Percentiles rank a stretch among this genome's conserved stretches.
phyloP scores from a whole-genome alignment of 202 grass and related monocot genomes.

The Zizania palustris region DNA sequence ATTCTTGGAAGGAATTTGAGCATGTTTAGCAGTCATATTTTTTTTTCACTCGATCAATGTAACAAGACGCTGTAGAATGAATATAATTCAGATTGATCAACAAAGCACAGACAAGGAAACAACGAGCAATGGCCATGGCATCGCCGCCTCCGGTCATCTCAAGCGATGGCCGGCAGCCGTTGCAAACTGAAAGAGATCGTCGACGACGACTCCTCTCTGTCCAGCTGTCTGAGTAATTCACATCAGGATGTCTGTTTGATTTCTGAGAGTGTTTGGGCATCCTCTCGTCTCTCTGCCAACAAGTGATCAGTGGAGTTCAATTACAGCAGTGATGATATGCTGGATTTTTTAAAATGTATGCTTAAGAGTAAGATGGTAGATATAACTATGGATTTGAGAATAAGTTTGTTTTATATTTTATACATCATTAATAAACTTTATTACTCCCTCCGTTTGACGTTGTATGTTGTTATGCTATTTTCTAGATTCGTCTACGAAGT shows the following conservation, averaged over 20 bases:
- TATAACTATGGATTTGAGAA: too few species aligned
- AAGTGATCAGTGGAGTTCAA: background rate
- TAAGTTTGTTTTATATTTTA: too few species aligned
- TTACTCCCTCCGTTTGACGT: too few species aligned
- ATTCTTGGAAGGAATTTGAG: background rate
- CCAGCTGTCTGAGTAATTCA: conserved; percentile 28
- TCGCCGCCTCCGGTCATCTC: conserved; percentile 19
- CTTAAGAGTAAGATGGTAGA: too few species aligned
- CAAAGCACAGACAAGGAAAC: too few species aligned
- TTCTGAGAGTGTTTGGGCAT: conserved; percentile 20
- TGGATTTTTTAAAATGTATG: background rate
- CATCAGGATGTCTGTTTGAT: conserved; percentile 38
- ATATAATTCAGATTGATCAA: too few species aligned
- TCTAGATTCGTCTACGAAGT: too few species aligned
- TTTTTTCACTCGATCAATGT: conserved; percentile 14
- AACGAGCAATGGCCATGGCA: conserved; percentile 38
- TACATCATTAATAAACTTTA: too few species aligned
- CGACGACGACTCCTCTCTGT: background rate
- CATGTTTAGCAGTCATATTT: background rate
- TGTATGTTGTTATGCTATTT: too few species aligned
- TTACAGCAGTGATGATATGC: conserved; percentile 21
- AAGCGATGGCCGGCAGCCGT: background rate
- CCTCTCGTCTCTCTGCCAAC: background rate
- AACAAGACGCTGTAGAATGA: background rate
- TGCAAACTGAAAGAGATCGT: background rate